Conservation (phyloP, 345 rosid species). For the Sonneratia alba region DNA sequence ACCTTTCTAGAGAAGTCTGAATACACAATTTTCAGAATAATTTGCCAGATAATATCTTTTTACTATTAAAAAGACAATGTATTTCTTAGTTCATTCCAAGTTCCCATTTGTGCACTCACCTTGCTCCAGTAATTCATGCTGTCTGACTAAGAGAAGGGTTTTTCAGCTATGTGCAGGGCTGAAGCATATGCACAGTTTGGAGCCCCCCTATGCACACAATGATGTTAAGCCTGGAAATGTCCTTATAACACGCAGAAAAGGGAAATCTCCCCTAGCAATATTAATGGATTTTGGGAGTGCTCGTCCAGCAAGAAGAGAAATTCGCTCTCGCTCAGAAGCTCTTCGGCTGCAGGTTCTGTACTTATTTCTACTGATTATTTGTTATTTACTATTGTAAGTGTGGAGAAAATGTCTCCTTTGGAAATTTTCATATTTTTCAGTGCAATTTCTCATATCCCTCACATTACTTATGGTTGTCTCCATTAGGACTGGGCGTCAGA, state of each 20-base stretch:
- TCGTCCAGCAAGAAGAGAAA: constrained; percentile 77
- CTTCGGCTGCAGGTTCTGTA: constrained; percentile 72
- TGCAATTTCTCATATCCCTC: neutral
- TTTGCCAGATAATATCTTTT: too few species aligned
- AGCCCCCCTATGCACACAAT: constrained; percentile 96
- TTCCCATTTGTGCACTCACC: neutral
- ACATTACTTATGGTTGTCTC: constrained; percentile 4
- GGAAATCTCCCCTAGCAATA: constrained; percentile 73
- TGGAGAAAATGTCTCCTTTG: neutral
- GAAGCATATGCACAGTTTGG: constrained; percentile 84
- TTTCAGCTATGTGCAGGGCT: constrained; percentile 93
- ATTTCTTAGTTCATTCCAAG: neutral
- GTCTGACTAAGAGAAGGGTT: constrained; percentile 15
- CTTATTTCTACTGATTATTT: too few species aligned
- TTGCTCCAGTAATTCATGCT: neutral
- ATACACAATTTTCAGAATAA: too few species aligned
- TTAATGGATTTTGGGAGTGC: constrained; percentile 99
- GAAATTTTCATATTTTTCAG: neutral
- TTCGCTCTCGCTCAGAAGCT: constrained; percentile 88
- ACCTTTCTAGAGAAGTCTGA: too few species aligned
- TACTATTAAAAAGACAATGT: neutral
- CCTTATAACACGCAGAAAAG: constrained; percentile 67
- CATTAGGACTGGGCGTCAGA: constrained; percentile 92
- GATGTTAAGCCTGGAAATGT: constrained; percentile 98
- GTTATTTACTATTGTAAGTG: neutral